Base-by-base conservation (phyloP, 2,329 filamentous ascomycete species). In the Exophiala spinifera region DNA sequence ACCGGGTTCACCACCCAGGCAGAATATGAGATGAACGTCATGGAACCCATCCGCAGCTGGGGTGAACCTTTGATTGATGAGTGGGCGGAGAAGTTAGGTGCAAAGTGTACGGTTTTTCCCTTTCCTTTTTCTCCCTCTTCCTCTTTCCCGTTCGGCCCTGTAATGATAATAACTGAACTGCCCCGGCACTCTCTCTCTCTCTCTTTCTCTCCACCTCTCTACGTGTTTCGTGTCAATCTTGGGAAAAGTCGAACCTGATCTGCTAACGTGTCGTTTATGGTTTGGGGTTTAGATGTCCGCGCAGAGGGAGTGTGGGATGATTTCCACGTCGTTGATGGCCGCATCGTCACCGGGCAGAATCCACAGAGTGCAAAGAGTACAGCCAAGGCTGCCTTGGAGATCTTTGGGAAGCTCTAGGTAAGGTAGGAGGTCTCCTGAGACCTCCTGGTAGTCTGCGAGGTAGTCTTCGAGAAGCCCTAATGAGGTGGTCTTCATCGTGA, bases 321-420 rank as follows among this genome's bases (percentile, higher is more conserved):
- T 46, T 67, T 66, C 46, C 61, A 66, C 51, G 57, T 67, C 31
- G 65, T 68, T 17, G 70, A 74, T 58, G 72, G 71, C 3, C 66
- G 70, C 8, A 59, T 76, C 14, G 66, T 76, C 33, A 76, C 72
- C 14, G 74, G 73, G 1, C 66, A 70, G 61, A 76, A 75, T 59
- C 72, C 74, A 4, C 68, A 69, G 6, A 76, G 74, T 59, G 68
- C 73, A 6, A 57, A 48, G 10, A 70, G 69, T 7, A 74, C 72
- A 28, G 72, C 72, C 8, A 61, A 65, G 46, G 72, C 72, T 45
- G 69, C 64, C 1, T 69, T 75, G 15, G 64, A 67, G 28, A 70
- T 65, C 4, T 76, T 74, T 57, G 66, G 74, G 14, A 66, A 65
- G 49, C 62, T 73, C 40, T 72, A 39, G 33, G n/a, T n/a, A n/a